phyloP scores from a whole-genome alignment of 768 basidiomycete species.

The Mycena sanguinolenta region DNA sequence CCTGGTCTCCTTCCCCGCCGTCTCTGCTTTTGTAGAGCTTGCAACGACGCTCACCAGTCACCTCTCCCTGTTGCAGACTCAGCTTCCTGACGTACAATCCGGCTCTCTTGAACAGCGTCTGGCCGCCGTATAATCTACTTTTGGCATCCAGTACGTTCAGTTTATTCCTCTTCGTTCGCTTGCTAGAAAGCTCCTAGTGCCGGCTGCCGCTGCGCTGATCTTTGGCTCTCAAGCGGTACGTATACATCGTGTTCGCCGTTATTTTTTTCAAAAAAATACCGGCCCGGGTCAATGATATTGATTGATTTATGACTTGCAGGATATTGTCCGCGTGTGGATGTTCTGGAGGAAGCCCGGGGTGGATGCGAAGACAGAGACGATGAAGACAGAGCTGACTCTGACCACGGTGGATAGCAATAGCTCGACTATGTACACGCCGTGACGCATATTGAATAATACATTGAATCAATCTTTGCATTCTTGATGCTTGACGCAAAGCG shows the following conservation, averaged over 20 bases:
- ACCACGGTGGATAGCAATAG: constrained; percentile 1
- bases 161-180: background rate
- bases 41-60: too few species aligned
- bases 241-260: too few species aligned
- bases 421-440: too few species aligned
- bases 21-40: too few species aligned
- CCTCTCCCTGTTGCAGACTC: too few species aligned
- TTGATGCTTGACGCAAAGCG: too few species aligned
- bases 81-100: constrained; percentile 25
- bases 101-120: background rate
- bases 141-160: constrained; percentile 11
- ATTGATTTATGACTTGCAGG: too few species aligned
- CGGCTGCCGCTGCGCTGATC: constrained; percentile 8
- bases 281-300: background rate
- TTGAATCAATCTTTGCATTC: too few species aligned
- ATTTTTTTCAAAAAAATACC: background rate
- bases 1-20: too few species aligned
- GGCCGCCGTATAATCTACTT: constrained; percentile 15
- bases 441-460: too few species aligned
- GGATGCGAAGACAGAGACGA: too few species aligned
- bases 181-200: too few species aligned
- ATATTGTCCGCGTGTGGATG: constrained; percentile 15
- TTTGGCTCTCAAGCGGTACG: constrained; percentile 26
- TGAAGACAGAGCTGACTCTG: background rate
- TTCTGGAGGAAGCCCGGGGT: constrained; percentile 11